phyloP scores from a whole-genome alignment of 2,329 filamentous ascomycete species.

The Botryotinia narcissicola region DNA sequence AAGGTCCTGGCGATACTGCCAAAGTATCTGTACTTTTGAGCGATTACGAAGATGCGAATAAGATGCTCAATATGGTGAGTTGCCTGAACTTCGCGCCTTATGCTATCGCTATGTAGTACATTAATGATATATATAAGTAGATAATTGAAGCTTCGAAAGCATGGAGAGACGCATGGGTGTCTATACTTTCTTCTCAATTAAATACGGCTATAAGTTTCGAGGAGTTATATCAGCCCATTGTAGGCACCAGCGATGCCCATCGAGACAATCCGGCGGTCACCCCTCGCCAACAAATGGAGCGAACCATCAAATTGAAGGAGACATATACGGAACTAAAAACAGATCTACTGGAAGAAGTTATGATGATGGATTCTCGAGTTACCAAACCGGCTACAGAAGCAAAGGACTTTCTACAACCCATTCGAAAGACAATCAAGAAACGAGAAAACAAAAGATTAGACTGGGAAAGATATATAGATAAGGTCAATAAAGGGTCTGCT shows the following conservation, averaged over 20 bases:
- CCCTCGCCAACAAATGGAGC: conserved; percentile 59
- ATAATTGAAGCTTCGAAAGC: conserved; percentile 72
- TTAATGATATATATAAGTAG: conserved; percentile 44
- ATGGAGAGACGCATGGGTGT: conserved; percentile 77
- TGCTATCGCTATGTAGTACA: background rate
- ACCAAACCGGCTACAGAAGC: conserved; percentile 68
- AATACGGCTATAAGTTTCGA: conserved; percentile 67
- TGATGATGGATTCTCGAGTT: conserved; percentile 66
- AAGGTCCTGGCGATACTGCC: conserved; percentile 69
- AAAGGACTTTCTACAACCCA: conserved; percentile 64
- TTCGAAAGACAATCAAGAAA: conserved; percentile 83
- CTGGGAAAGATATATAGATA: conserved; percentile 73
- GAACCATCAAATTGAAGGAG: conserved; percentile 62
- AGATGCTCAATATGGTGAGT: conserved; percentile 67
- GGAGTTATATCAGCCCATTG: conserved; percentile 72
- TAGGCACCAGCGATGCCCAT: conserved; percentile 59
- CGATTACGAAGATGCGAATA: conserved; percentile 79
- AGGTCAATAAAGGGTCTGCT: conserved; percentile 65
- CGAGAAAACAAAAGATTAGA: conserved; percentile 79
- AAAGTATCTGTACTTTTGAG: conserved; percentile 71
- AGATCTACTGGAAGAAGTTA: conserved; percentile 70
- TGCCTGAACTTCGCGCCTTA: conserved; percentile 13
- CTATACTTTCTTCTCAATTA: conserved; percentile 67
- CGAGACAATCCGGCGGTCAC: conserved; percentile 58
- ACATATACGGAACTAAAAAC: conserved; percentile 68